phyloP scores from a whole-genome alignment of 2,329 filamentous ascomycete species.

The Coleophoma cylindrospora region DNA sequence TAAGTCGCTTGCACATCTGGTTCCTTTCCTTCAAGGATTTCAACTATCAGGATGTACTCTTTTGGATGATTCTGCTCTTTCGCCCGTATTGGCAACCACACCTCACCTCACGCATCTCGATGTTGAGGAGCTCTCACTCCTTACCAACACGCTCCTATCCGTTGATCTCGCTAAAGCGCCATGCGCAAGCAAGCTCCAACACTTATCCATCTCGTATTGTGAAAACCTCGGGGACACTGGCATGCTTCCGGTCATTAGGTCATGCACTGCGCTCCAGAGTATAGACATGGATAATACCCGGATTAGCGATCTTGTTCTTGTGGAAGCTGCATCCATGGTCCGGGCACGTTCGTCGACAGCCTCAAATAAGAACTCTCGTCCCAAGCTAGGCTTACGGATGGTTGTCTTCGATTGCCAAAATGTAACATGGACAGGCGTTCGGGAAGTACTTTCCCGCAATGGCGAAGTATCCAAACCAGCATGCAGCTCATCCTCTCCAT shows the following conservation, averaged over 20 bases:
- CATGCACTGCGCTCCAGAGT: constrained; percentile 62
- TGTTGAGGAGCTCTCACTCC: constrained; percentile 73
- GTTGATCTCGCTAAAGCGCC: constrained; percentile 72
- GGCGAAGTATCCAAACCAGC: constrained; percentile 58
- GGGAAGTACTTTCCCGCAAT: constrained; percentile 82
- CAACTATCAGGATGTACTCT: constrained; percentile 74
- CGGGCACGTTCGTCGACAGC: constrained; percentile 48
- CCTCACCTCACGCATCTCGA: constrained; percentile 81
- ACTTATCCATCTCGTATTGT: constrained; percentile 87
- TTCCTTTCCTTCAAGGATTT: constrained; percentile 76
- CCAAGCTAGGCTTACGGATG: constrained; percentile 56
- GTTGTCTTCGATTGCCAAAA: constrained; percentile 89
- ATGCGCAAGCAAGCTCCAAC: constrained; percentile 66
- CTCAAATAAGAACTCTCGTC: constrained; percentile 17
- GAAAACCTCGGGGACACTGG: constrained; percentile 79
- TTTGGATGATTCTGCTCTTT: constrained; percentile 69
- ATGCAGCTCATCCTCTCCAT: constrained; percentile 29
- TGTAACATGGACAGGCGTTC: constrained; percentile 87
- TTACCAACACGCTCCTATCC: constrained; percentile 70
- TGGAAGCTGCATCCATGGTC: constrained; percentile 79
- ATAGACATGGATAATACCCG: constrained; percentile 92
- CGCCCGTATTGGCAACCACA: constrained; percentile 67
- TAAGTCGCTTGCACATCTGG: constrained; percentile 64
- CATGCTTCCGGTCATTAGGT: constrained; percentile 76
- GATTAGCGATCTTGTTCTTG: constrained; percentile 78